Evolutionary conservation across 805 yeast genomes (phyloP), one percentile per base, ranked within the genome.

Genomic region (Komagataella ulmi): DNA sequence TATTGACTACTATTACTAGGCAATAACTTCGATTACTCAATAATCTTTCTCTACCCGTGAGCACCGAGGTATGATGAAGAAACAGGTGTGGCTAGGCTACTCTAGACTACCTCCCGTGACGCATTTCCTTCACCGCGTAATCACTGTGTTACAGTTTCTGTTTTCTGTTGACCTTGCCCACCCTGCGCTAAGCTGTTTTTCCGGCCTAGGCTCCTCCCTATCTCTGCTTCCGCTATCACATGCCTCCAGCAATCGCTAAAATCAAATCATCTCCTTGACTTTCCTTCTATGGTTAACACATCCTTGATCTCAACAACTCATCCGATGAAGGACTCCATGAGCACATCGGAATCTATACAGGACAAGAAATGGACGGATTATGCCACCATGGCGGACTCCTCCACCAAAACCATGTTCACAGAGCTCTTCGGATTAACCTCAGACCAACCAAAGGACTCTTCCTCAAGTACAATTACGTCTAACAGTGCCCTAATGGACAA

Each of bases 401-500:
- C 40, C 40, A 30, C 40, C 40, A 30, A 30, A 30, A 30, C 40
- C 5, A 30, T 30, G 40, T 30, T 30, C 14, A 30, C 40, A 30
- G 40, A 30, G 40, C 40, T 30, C 40, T 30, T 30, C 40, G 40
- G 40, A 5, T 2, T 30, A 14, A 30, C 40, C 14, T 30, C 40
- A 30, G 40, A 30, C 14, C 40, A 30, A 8, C 14, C 40, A 14
- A 30, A 30, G 40, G 40, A 30, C 40, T 30, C 40, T 10, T 30
- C 40, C 14, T 5, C 40, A 10, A 30, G 40, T 5, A 8, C 40
- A 30, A 14, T 10, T 8, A 8, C 40, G 12, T 30, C 40, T 30
- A 30, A 30, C 14, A 30, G 40, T 30, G 40, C 40, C 6, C 60
- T 85, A 60, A 73, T 86, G 0, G 95, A 88, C 57, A 82, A 81